Conservation (phyloP, 768 basidiomycete genomes). For the Trametes cinnabarina region DNA sequence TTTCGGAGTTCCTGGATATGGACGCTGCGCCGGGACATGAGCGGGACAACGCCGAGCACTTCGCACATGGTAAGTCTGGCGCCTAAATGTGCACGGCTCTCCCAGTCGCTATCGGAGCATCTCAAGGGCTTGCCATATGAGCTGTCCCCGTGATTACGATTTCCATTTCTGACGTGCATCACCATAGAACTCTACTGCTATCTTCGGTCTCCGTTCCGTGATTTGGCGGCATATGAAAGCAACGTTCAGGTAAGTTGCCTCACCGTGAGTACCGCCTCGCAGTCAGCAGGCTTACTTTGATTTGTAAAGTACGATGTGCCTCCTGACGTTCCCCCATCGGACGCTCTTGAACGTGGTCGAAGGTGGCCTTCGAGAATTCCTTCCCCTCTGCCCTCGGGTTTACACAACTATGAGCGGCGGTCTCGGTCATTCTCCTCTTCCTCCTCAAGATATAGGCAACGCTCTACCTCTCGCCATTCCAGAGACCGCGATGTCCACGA, state of each 20-base stretch:
- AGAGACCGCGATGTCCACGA: neutral
- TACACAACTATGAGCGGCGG: conserved; percentile 26
- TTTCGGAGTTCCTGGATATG: conserved; percentile 88
- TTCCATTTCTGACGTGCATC: conserved; percentile 5
- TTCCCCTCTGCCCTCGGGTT: conserved; percentile 26
- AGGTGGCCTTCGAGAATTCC: conserved; percentile 29
- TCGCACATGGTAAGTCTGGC: conserved; percentile 76
- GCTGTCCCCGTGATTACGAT: neutral
- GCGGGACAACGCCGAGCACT: conserved; percentile 82
- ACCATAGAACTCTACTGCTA: conserved; percentile 81
- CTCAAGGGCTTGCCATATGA: neutral
- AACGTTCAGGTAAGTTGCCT: conserved; percentile 63
- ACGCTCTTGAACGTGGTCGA: conserved; percentile 25
- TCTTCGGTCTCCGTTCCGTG: conserved; percentile 84
- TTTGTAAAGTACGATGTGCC: conserved; percentile 57
- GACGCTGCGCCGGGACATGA: conserved; percentile 56
- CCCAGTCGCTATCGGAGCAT: neutral
- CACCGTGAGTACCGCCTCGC: neutral
- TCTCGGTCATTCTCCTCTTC: conserved; percentile 22
- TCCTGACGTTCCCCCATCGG: conserved; percentile 39
- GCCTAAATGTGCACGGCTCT: neutral
- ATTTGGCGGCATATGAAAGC: conserved; percentile 78
- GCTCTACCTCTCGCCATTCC: conserved; percentile 17
- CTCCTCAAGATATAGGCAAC: conserved; percentile 22
- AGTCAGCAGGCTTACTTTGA: neutral